Conservation (phyloP, 192 early-diverging fungal species). For the Coemansia brasiliensis region DNA sequence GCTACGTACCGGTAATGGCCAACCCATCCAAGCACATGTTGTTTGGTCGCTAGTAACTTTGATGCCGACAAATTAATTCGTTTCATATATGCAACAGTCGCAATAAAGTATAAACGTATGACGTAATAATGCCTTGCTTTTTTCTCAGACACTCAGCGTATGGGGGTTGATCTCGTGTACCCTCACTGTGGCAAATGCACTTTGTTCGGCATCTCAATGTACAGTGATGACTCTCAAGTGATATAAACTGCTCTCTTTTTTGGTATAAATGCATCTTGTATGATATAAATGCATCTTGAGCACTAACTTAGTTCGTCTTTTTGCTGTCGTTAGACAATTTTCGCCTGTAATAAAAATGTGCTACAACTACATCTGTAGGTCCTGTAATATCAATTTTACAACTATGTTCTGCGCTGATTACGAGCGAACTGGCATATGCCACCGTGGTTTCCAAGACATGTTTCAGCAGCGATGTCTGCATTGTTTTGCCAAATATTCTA, state of each 20-base stretch:
- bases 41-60: too few species aligned
- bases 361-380: slow-evolving; percentile 45
- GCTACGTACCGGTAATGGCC: background rate
- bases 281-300: background rate
- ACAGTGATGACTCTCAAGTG: too few species aligned
- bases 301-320: too few species aligned
- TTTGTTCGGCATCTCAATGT: too few species aligned
- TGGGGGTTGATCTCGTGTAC: too few species aligned
- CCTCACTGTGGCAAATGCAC: too few species aligned
- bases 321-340: too few species aligned
- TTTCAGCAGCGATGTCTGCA: slow-evolving; percentile 36
- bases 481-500: slow-evolving; percentile 45
- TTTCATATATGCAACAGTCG: background rate
- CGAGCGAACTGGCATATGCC: slow-evolving; percentile 29
- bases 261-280: background rate
- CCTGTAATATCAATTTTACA: slow-evolving; percentile 40
- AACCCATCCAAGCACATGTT: background rate
- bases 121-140: too few species aligned
- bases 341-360: slow-evolving; percentile 19
- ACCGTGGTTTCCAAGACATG: slow-evolving; percentile 23
- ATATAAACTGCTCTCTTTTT: too few species aligned
- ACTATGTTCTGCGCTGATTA: slow-evolving; percentile 42
- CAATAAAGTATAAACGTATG: too few species aligned
- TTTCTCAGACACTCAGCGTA: too few species aligned
- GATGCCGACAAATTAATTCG: background rate